phyloP scores from a whole-genome alignment of 331 rosid genomes.

The Prunus yedoensis region DNA sequence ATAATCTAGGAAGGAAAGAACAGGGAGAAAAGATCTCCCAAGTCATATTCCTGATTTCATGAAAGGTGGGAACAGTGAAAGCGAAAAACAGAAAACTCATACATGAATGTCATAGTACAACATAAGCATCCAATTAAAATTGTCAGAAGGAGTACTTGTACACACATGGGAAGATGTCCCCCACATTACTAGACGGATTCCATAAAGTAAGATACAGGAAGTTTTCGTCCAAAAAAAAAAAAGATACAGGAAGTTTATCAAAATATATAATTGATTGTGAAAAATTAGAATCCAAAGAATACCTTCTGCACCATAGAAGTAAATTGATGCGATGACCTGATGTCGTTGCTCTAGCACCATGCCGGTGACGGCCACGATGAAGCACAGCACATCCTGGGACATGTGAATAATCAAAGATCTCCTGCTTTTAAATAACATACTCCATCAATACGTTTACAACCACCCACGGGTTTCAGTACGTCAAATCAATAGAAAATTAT shows the following conservation, averaged over 20 bases:
- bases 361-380: constrained; percentile 86
- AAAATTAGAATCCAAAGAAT: constrained; percentile 12
- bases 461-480: neutral
- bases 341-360: constrained; percentile 83
- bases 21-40: neutral
- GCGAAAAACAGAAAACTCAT: too few species aligned
- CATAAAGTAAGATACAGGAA: neutral
- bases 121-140: neutral
- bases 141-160: neutral
- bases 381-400: constrained; percentile 83
- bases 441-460: constrained; percentile 11
- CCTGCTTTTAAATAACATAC: constrained; percentile 39
- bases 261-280: neutral
- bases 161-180: neutral
- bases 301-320: constrained; percentile 95
- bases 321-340: constrained; percentile 74
- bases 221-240: too few species aligned
- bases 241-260: neutral
- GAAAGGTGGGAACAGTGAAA: neutral
- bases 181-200: neutral
- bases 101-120: neutral
- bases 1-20: neutral
- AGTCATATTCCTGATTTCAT: neutral
- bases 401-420: constrained; percentile 70
- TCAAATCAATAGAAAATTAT: too few species aligned